Conservation (phyloP, 1,139 yeast genomes). For the Taphrina confusa region DNA sequence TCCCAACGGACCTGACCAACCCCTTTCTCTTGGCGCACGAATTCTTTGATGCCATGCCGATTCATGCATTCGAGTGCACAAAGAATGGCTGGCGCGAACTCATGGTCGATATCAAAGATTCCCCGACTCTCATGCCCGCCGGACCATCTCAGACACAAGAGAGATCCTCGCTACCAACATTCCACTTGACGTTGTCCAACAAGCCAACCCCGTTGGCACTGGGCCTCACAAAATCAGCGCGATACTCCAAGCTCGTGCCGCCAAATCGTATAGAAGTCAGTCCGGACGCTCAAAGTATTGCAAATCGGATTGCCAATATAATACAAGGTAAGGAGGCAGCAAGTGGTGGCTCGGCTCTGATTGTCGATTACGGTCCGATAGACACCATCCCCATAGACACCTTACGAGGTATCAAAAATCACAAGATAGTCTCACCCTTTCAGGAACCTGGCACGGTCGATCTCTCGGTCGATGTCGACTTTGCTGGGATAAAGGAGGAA, state of each 20-base stretch:
- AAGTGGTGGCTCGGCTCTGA: slow-evolving; percentile 65
- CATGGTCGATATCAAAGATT: slow-evolving; percentile 57
- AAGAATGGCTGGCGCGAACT: slow-evolving; percentile 75
- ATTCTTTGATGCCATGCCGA: slow-evolving; percentile 84
- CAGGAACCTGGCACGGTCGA: slow-evolving; percentile 76
- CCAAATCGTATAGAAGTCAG: slow-evolving; percentile 71
- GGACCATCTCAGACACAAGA: slow-evolving; percentile 35
- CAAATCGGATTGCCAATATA: slow-evolving; percentile 45
- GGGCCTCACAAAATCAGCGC: slow-evolving; percentile 56
- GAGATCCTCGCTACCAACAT: slow-evolving; percentile 49
- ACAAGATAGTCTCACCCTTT: slow-evolving; percentile 77
- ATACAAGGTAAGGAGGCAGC: slow-evolving; percentile 50
- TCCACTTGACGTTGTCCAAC: slow-evolving; percentile 62
- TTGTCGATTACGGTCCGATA: slow-evolving; percentile 76
- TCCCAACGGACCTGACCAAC: slow-evolving; percentile 48
- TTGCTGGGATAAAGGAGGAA: slow-evolving; percentile 56
- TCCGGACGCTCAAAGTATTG: slow-evolving; percentile 63
- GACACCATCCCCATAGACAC: slow-evolving; percentile 66
- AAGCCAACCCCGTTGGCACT: slow-evolving; percentile 65
- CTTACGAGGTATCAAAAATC: slow-evolving; percentile 71
- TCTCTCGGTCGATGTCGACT: slow-evolving; percentile 81
- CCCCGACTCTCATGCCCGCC: slow-evolving; percentile 30
- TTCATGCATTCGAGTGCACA: slow-evolving; percentile 64
- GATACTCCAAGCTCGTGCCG: slow-evolving; percentile 59
- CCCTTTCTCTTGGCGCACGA: slow-evolving; percentile 80